Percentiles rank a stretch among this genome's conserved stretches.
Conservation (phyloP, 495 filamentous ascomycete genomes). For the Xylaria curta region DNA sequence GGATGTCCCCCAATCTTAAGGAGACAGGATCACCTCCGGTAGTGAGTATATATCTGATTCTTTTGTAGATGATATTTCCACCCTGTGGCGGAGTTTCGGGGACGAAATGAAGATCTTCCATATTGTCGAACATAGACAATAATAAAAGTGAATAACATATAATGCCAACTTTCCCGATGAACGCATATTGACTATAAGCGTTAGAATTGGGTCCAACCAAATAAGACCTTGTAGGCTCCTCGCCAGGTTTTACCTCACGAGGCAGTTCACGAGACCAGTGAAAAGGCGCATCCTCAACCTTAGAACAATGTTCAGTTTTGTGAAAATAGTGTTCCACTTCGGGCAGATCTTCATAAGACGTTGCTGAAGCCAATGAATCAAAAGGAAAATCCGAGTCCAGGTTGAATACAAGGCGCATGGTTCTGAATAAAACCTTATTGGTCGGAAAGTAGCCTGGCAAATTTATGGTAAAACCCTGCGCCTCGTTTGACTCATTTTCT, state of each 20-base stretch:
- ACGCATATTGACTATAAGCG: background rate
- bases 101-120: background rate
- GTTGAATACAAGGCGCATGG: background rate
- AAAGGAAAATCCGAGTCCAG: background rate
- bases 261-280: background rate
- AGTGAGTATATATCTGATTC: background rate
- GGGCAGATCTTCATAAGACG: background rate
- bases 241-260: background rate
- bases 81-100: background rate
- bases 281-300: background rate
- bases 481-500: background rate
- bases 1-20: background rate
- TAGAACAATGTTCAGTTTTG: background rate
- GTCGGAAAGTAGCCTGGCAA: background rate
- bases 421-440: background rate
- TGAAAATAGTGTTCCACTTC: background rate
- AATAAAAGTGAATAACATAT: background rate
- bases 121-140: conserved; percentile 1
- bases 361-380: background rate
- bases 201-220: background rate
- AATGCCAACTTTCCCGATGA: background rate
- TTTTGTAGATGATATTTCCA: background rate
- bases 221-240: background rate
- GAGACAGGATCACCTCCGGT: background rate
- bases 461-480: background rate